phyloP scores from a whole-genome alignment of 176 grass and related monocot genomes.

The Carex kokanica region DNA sequence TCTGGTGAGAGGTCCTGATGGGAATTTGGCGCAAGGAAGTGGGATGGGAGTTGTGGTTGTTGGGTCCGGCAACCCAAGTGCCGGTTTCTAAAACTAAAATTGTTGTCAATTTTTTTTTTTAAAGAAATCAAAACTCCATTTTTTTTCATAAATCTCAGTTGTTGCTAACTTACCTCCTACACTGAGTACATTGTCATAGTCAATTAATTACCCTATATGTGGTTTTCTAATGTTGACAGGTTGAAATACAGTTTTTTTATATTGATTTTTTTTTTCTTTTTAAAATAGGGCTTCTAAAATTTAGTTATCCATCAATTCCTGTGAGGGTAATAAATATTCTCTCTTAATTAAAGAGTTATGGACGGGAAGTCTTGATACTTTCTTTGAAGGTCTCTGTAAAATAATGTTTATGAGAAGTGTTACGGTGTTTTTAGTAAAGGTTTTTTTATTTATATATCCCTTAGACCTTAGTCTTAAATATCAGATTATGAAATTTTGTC shows the following conservation, averaged over 20 bases:
- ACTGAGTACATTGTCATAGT: background rate
- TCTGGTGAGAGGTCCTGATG: background rate
- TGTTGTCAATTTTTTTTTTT: background rate
- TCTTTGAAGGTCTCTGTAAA: background rate
- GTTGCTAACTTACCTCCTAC: background rate
- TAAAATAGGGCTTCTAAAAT: background rate
- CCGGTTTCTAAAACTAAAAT: constrained; percentile 38
- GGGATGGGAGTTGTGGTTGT: constrained; percentile 72
- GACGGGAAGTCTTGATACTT: background rate
- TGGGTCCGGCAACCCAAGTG: constrained; percentile 66
- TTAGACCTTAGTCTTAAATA: too few relatives aligned
- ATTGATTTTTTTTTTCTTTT: background rate
- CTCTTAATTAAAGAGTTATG: background rate
- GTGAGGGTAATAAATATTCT: background rate
- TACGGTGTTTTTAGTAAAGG: background rate
- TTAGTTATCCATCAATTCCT: background rate
- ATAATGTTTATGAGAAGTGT: background rate
- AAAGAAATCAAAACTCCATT: background rate
- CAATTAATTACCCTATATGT: background rate
- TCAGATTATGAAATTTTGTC: too few relatives aligned
- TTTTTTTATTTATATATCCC: background rate
- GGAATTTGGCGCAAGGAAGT: constrained; percentile 35
- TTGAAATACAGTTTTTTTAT: background rate
- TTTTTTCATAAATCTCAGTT: background rate
- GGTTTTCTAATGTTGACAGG: background rate